Evolutionary conservation across 345 rosid genomes (phyloP).

Genomic region (Leavenworthia alabamica): DNA sequence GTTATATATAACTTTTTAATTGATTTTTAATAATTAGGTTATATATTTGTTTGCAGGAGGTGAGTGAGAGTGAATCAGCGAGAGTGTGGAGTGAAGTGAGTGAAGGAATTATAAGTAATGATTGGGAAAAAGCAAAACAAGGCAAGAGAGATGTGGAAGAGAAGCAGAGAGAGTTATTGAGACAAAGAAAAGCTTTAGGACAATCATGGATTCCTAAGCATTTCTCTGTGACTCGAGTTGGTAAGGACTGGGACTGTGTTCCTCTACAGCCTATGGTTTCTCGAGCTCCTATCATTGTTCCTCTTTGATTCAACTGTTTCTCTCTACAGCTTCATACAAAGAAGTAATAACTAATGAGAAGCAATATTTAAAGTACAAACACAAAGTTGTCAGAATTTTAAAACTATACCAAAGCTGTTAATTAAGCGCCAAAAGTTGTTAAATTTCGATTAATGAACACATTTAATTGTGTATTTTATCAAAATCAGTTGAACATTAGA

Average conservation of each 20-base stretch:
- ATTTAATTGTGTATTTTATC: too few species aligned
- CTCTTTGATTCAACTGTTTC: constrained; percentile 18
- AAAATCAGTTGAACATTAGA: too few species aligned
- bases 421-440: not conserved
- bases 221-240: constrained; percentile 37
- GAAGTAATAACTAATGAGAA: not conserved
- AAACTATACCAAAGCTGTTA: constrained; percentile 5
- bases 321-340: constrained; percentile 6
- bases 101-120: constrained; percentile 44
- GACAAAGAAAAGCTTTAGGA: constrained; percentile 40
- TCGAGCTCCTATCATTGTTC: constrained; percentile 57
- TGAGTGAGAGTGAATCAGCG: constrained; percentile 54
- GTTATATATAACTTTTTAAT: not conserved
- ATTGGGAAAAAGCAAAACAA: constrained; percentile 71
- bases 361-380: not conserved
- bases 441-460: not conserved
- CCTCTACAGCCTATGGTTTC: constrained; percentile 48
- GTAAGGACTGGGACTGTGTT: constrained; percentile 57
- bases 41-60: constrained; percentile 35
- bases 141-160: constrained; percentile 62
- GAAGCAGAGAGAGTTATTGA: constrained; percentile 47
- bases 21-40: not conserved
- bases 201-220: constrained; percentile 62
- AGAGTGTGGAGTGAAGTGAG: constrained; percentile 68
- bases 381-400: constrained; percentile 1